phyloP scores from a whole-genome alignment of 768 basidiomycete species.

The Tremella fuciformis region DNA sequence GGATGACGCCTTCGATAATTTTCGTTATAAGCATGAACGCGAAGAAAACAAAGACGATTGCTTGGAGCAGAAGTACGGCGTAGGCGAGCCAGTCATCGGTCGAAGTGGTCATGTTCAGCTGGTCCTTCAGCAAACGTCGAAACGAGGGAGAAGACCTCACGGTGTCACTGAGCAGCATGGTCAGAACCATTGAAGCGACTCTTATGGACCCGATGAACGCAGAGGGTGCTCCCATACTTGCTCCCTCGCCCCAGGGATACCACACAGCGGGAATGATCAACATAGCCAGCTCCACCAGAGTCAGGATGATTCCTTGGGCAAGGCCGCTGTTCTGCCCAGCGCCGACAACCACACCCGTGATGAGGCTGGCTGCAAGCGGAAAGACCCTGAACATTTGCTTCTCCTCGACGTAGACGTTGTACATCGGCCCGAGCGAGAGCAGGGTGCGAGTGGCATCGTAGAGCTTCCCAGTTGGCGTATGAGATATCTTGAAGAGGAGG shows the following conservation, averaged over 20 bases:
- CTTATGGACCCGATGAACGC: constrained; percentile 89
- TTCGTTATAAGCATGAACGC: constrained; percentile 79
- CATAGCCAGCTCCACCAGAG: constrained; percentile 80
- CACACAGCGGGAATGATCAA: constrained; percentile 87
- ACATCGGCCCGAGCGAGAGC: constrained; percentile 83
- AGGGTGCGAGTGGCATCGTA: constrained; percentile 93
- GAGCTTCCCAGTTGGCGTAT: constrained; percentile 79
- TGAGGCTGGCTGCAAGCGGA: constrained; percentile 75
- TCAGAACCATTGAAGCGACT: constrained; percentile 81
- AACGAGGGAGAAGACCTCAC: constrained; percentile 67
- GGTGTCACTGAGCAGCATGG: constrained; percentile 83
- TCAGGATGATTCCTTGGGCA: constrained; percentile 82
- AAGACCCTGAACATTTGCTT: constrained; percentile 83
- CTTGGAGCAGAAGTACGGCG: constrained; percentile 76
- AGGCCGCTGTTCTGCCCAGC: constrained; percentile 87
- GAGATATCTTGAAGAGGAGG: constrained; percentile 71
- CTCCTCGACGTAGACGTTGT: constrained; percentile 89
- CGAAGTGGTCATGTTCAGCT: constrained; percentile 80
- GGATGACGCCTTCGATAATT: constrained; percentile 73
- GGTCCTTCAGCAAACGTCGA: constrained; percentile 17
- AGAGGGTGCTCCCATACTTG: constrained; percentile 93
- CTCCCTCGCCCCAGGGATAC: constrained; percentile 95
- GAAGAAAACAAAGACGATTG: constrained; percentile 79
- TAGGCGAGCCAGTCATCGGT: constrained; percentile 92
- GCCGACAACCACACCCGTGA: constrained; percentile 79